phyloP scores from a whole-genome alignment of 2,329 filamentous ascomycete species.

The Seiridium cupressi region DNA sequence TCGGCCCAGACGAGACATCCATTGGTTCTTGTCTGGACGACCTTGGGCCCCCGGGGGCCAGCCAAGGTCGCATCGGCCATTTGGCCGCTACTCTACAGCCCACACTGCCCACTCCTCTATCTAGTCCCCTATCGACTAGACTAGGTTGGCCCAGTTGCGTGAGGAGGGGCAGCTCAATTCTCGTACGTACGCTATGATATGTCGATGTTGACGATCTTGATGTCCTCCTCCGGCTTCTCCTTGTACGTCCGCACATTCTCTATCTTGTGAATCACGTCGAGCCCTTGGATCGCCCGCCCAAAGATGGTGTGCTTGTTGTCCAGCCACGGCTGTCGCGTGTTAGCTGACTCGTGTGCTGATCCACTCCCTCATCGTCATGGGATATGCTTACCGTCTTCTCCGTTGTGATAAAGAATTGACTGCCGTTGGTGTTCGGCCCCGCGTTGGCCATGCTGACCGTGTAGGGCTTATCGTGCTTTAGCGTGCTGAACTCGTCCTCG shows the following conservation, averaged over 20 bases:
- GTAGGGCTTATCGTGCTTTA: slow-evolving; percentile 95
- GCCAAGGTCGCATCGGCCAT: neutral
- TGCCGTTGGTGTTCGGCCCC: slow-evolving; percentile 90
- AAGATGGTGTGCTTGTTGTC: slow-evolving; percentile 97
- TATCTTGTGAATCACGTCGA: slow-evolving; percentile 95
- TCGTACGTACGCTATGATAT: slow-evolving; percentile 38
- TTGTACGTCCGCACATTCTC: slow-evolving; percentile 83
- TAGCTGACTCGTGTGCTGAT: slow-evolving; percentile 18
- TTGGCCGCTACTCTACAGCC: neutral
- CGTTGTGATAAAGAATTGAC: slow-evolving; percentile 97
- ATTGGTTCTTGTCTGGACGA: neutral
- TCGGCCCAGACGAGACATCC: neutral
- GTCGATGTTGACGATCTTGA: slow-evolving; percentile 92
- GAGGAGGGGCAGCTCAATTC: neutral
- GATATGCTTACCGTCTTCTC: slow-evolving; percentile 75
- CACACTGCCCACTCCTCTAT: neutral
- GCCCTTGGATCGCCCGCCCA: slow-evolving; percentile 81
- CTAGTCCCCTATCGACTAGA: neutral
- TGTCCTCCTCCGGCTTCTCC: slow-evolving; percentile 95
- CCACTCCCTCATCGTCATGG: slow-evolving; percentile 6
- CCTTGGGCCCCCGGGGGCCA: neutral
- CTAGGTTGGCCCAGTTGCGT: neutral
- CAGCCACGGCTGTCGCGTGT: slow-evolving; percentile 70
- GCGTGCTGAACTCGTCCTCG: slow-evolving; percentile 85
- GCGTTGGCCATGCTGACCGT: slow-evolving; percentile 98